Evolutionary conservation across 1,284 basidiomycete genomes (phyloP).

Genomic region (Tausonia pullulans): DNA sequence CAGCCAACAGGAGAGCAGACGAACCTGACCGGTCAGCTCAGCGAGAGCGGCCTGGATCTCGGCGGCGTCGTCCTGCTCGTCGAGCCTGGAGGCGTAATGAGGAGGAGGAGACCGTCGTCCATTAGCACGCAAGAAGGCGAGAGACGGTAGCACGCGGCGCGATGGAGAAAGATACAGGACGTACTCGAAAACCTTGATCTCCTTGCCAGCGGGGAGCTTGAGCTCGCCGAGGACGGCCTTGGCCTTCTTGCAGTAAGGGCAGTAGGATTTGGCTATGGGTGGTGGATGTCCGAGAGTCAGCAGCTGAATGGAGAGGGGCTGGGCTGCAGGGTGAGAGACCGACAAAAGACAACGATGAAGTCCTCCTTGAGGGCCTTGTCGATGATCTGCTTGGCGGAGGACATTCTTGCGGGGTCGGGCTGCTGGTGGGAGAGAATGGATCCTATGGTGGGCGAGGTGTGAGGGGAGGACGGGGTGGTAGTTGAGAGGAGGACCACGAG

Average conservation of each 20-base stretch:
- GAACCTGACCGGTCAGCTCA: constrained; percentile 45
- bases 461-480: not conserved
- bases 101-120: constrained; percentile 22
- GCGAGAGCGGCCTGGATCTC: constrained; percentile 51
- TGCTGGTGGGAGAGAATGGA: not conserved
- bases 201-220: constrained; percentile 41
- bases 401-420: not conserved
- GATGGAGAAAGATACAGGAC: constrained; percentile 23
- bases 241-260: constrained; percentile 43
- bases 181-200: constrained; percentile 48
- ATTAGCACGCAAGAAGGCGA: not conserved
- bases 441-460: not conserved
- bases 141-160: not conserved
- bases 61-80: constrained; percentile 43
- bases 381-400: not conserved
- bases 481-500: not conserved
- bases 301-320: not conserved
- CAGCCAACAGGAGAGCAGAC: not conserved
- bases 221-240: constrained; percentile 44
- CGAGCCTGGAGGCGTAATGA: constrained; percentile 33
- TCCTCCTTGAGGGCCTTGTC: not conserved
- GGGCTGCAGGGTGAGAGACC: not conserved
- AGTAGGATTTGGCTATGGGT: too few relatives aligned
- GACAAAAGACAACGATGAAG: not conserved
- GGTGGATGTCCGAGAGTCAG: not conserved